phyloP scores from a whole-genome alignment of 768 basidiomycete species.

The Phaffia tasmanica region DNA sequence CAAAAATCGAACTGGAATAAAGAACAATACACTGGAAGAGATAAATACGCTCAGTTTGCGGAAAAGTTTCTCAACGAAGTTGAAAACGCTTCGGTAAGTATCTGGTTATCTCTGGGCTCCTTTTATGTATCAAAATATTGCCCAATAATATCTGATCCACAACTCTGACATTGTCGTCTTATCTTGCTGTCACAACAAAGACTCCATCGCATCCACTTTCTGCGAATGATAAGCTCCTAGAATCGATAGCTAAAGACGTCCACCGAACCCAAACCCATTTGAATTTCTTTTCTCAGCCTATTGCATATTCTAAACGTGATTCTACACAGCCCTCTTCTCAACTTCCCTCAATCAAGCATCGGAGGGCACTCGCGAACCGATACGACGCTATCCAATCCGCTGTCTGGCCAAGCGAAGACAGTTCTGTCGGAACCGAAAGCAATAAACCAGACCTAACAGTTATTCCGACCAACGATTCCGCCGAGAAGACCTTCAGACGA shows the following conservation, averaged over 20 bases:
- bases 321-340: background rate
- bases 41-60: conserved; percentile 29
- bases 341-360: background rate
- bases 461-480: too few relatives aligned
- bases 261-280: conserved; percentile 28
- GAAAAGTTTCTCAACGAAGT: conserved; percentile 6
- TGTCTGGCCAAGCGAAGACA: too few relatives aligned
- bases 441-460: too few relatives aligned
- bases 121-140: background rate
- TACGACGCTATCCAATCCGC: conserved; percentile 1
- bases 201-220: conserved; percentile 16
- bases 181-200: background rate
- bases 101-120: background rate
- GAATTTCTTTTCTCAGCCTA: conserved; percentile 27
- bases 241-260: conserved; percentile 30
- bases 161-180: background rate
- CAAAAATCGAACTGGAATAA: conserved; percentile 30
- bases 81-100: background rate
- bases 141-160: background rate
- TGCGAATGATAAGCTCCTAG: conserved; percentile 27
- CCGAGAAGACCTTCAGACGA: too few relatives aligned
- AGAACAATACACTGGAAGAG: conserved; percentile 24
- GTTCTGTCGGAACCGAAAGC: too few relatives aligned
- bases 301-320: conserved; percentile 3
- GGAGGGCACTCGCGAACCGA: conserved; percentile 6